Conservation (phyloP, 2,329 filamentous ascomycete genomes). For the Apiospora hydei region DNA sequence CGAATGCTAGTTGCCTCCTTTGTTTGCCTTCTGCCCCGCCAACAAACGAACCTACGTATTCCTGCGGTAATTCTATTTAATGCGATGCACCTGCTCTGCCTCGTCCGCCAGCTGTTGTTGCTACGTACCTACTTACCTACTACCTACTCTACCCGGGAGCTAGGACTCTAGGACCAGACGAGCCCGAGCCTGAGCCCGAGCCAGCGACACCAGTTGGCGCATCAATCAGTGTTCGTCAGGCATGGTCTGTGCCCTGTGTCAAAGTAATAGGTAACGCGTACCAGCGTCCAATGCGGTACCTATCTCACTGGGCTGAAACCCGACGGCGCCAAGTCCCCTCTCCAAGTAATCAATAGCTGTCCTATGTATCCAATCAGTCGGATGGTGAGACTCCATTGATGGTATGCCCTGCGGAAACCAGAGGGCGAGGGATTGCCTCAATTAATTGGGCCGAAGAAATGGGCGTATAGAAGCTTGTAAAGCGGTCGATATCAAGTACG, state of each 20-base stretch:
- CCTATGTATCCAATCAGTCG: neutral
- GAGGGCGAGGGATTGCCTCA: neutral
- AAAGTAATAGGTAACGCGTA: conserved; percentile 10
- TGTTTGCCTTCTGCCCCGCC: conserved; percentile 17
- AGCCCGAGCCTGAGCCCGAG: neutral
- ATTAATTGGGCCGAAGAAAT: neutral
- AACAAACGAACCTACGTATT: neutral
- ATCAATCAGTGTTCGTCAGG: neutral
- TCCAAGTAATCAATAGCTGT: conserved; percentile 16
- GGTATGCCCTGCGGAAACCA: neutral
- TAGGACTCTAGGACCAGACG: conserved; percentile 1
- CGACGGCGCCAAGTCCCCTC: conserved; percentile 20
- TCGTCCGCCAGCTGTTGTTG: neutral
- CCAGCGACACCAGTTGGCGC: neutral
- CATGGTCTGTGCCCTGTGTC: conserved; percentile 18
- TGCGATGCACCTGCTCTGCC: neutral
- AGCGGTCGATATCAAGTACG: too few species aligned
- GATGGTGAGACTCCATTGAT: neutral
- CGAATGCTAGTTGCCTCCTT: conserved; percentile 10
- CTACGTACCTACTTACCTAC: neutral
- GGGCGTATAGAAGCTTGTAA: too few species aligned
- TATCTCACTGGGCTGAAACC: conserved; percentile 24
- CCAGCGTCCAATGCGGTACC: neutral
- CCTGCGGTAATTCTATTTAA: conserved; percentile 4
- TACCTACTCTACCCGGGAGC: neutral